These are phyloP conservation scores for Vaccinium myrtillus DNA, from an alignment of 148 eudicot genomes.

Conservation along the genomic window DNA sequence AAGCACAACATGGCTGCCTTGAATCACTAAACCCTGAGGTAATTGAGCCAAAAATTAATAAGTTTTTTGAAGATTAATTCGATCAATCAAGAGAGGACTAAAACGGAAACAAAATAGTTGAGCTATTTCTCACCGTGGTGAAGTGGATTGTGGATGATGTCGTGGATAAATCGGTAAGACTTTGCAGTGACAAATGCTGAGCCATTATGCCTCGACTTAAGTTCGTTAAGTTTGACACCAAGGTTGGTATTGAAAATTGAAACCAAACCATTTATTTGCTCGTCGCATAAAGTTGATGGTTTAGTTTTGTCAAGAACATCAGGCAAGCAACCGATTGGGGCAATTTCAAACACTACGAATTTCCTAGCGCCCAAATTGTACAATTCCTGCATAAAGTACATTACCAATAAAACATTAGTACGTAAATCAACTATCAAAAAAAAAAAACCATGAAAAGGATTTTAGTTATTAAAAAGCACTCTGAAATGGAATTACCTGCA, in stretches of 20 bases:
- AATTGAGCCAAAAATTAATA: background rate
- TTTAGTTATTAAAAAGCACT: too few relatives aligned
- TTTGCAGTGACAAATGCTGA: constrained; percentile 11
- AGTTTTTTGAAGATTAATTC: background rate
- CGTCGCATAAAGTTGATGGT: background rate
- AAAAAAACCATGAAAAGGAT: too few relatives aligned
- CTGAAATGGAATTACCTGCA: too few relatives aligned
- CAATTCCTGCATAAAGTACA: constrained; percentile 7
- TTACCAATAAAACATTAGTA: background rate
- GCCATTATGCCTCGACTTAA: constrained; percentile 6
- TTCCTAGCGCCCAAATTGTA: constrained; percentile 20
- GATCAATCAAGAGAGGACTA: background rate
- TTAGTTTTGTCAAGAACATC: constrained; percentile 1
- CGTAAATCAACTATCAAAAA: too few relatives aligned
- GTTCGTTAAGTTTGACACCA: background rate
- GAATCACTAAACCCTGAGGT: constrained; percentile 9
- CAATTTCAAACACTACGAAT: constrained; percentile 15
- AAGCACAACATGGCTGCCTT: constrained; percentile 19
- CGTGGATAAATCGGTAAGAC: constrained; percentile 5
- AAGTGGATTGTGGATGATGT: constrained; percentile 14
- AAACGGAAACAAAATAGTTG: too few relatives aligned
- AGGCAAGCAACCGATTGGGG: constrained; percentile 21
- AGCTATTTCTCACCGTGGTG: background rate
- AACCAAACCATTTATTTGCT: constrained; percentile 15
- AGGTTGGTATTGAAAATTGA: constrained; percentile 18